Evolutionary conservation across 2,329 filamentous ascomycete species (phyloP).

Genomic region (Cladosporium sphaerospermum): DNA sequence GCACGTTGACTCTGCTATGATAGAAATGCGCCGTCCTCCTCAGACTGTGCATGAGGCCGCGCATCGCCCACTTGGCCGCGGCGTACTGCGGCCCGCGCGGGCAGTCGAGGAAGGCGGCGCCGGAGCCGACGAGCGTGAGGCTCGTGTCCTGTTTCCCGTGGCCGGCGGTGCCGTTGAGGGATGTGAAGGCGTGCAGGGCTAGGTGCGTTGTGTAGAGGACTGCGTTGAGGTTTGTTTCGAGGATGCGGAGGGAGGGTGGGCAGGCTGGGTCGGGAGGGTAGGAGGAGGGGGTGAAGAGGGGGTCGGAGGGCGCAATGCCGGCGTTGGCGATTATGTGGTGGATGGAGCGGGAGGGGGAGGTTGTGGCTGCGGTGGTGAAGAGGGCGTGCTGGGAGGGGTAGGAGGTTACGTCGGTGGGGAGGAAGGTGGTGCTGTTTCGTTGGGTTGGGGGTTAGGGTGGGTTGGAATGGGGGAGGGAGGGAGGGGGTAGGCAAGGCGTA

Average conservation of each 20-base stretch:
- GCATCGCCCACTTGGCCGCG: slow-evolving; percentile 33
- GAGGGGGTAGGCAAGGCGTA: slow-evolving; percentile 8
- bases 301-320: slow-evolving; percentile 12
- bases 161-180: slow-evolving; percentile 26
- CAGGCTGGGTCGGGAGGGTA: background rate
- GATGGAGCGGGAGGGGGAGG: slow-evolving; percentile 15
- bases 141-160: slow-evolving; percentile 10
- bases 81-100: slow-evolving; percentile 31
- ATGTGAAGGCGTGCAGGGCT: slow-evolving; percentile 24
- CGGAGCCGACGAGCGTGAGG: slow-evolving; percentile 14
- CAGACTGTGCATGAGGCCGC: slow-evolving; percentile 35
- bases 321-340: slow-evolving; percentile 16
- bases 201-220: slow-evolving; percentile 18
- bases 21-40: slow-evolving; percentile 26
- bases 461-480: no score
- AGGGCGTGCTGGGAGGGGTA: slow-evolving; percentile 18
- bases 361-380: slow-evolving; percentile 15
- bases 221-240: slow-evolving; percentile 16
- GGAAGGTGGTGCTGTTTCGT: slow-evolving; percentile 14
- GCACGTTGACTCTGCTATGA: slow-evolving; percentile 33
- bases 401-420: slow-evolving; percentile 19
- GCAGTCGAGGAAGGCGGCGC: slow-evolving; percentile 14
- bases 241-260: slow-evolving; percentile 19
- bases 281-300: slow-evolving; percentile 11
- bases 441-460: no score